Base-by-base conservation (phyloP, 768 basidiomycete species). In the Tulasnella sp. region DNA sequence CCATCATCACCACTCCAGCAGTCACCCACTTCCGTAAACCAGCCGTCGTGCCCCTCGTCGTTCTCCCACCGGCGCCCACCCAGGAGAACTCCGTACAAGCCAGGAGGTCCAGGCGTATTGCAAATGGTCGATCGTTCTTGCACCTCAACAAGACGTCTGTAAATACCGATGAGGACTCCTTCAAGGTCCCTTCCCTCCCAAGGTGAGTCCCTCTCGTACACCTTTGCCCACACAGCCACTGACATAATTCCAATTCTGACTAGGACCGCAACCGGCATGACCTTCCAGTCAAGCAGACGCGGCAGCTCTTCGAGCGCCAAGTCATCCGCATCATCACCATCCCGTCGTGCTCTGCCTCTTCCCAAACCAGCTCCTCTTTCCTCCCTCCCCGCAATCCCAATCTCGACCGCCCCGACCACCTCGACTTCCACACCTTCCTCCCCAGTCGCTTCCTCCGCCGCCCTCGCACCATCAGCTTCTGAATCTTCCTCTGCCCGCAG, bases 351-450 rank as follows among this genome's bases (percentile, higher is more conserved):
- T 35, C 77, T 77, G 26, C 77, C 77, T 35, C 77, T 77, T 26
- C 26, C 77, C 39, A 77, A 77, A 40, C 77, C 77, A 4, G 77
- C 77, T 51, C 77, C 77, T n/a, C 23, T 37, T 20, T 70, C 77
- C 23, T 77, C 77, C 44, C 77, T 77, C 42, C 77, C 77, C 37
- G 77, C 67, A 16, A 77, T 77, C 46, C 77, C 77, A 61, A 77
- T 77, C 75, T 32, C 29, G 15, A 46, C 74, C 15, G 48, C 44
- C 32, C 42, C 74, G n/a, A 73, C 40, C 18, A 29, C 71, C 71
- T 40, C 40, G 40, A 73, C 40, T 73, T 73, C 71, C 71, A 26
- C 71, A 11, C 74, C 51, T 20, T 74, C 74, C 46, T 48, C 74
- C 55, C 46, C 74, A 11, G 5, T 67, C 61, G 61, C 61, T 32